phyloP scores from a whole-genome alignment of 2,329 filamentous ascomycete genomes.

The Colletotrichum aenigma region DNA sequence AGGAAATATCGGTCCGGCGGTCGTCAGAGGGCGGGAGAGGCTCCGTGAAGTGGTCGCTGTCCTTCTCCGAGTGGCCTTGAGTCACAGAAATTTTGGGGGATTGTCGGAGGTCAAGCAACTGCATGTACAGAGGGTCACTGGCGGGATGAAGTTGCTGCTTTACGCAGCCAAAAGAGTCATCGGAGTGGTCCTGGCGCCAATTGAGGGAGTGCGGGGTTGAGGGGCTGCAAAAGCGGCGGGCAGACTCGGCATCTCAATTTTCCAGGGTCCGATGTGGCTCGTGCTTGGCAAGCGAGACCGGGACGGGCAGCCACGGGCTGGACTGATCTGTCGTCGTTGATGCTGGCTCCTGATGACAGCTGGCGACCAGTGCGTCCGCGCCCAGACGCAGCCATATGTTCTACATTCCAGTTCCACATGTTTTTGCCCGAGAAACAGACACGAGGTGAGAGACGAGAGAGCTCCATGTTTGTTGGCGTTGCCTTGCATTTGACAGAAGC shows the following conservation, averaged over 20 bases:
- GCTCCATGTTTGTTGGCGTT: background rate
- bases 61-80: constrained; percentile 27
- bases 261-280: constrained; percentile 18
- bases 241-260: constrained; percentile 17
- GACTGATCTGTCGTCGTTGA: background rate
- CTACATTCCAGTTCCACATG: background rate
- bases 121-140: constrained; percentile 3
- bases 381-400: background rate
- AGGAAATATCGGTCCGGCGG: background rate
- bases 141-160: constrained; percentile 19
- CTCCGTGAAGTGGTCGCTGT: constrained; percentile 4
- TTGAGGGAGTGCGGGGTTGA: constrained; percentile 13
- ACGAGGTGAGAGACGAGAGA: background rate
- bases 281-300: background rate
- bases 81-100: constrained; percentile 45
- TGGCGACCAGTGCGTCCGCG: constrained; percentile 2
- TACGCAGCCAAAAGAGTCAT: background rate
- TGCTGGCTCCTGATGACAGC: background rate
- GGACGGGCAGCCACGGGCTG: background rate
- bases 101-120: constrained; percentile 12
- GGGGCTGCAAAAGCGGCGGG: constrained; percentile 17
- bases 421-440: background rate
- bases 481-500: background rate
- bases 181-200: background rate
- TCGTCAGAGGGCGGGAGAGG: constrained; percentile 14